A percentile compares a stretch with the other conserved stretches of the same genome.
Conservation (phyloP, 148 eudicot genomes). For the Euryodendron excelsum region DNA sequence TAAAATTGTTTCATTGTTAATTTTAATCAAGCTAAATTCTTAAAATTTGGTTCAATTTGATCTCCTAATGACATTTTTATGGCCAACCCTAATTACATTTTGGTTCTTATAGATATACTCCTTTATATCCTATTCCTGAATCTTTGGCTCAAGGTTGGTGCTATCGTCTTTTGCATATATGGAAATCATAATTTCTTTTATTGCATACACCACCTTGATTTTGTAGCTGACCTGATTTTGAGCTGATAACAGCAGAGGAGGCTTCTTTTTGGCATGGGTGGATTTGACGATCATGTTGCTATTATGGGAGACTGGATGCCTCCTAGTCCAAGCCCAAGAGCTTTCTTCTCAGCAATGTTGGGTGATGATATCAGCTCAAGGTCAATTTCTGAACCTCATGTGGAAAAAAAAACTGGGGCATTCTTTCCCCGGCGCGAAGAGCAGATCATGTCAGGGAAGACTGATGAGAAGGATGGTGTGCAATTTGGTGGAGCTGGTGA, state of each 20-base stretch:
- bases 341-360: constrained; percentile 35
- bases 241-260: background rate
- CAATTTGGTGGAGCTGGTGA: constrained; percentile 12
- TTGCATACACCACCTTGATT: background rate
- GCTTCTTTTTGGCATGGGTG: constrained; percentile 34
- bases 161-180: background rate
- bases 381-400: constrained; percentile 16
- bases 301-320: constrained; percentile 47
- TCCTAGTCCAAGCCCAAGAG: constrained; percentile 47
- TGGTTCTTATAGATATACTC: too few relatives aligned
- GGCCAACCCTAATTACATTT: background rate
- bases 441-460: constrained; percentile 2
- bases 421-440: constrained; percentile 12
- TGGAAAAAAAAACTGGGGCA: constrained; percentile 15
- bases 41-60: background rate
- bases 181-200: background rate
- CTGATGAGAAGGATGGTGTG: constrained; percentile 23
- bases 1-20: background rate
- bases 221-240: background rate
- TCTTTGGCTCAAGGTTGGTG: constrained; percentile 2
- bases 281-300: constrained; percentile 43
- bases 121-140: background rate
- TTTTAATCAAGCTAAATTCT: background rate
- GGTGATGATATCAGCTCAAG: constrained; percentile 31
- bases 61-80: background rate